These are phyloP conservation scores for Monascus purpureus DNA, from an alignment of 495 filamentous ascomycete species.

Conservation along the genomic window DNA sequence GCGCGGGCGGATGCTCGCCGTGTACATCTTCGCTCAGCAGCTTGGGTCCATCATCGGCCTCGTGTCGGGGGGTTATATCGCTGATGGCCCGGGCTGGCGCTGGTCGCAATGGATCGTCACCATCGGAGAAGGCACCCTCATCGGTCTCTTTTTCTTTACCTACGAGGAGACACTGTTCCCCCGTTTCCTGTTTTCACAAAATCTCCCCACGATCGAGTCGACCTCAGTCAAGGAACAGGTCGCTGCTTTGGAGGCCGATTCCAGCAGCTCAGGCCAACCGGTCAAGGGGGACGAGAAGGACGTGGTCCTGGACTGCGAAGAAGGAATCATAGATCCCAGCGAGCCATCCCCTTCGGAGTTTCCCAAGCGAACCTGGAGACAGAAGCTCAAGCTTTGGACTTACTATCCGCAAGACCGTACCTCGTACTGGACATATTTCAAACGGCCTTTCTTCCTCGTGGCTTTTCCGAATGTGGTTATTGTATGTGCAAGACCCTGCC, in stretches of 20 bases:
- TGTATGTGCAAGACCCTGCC: no score
- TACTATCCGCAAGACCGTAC: background rate
- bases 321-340: background rate
- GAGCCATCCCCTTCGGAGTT: background rate
- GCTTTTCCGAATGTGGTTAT: background rate
- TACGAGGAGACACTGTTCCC: slow-evolving; percentile 18
- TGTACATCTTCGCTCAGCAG: slow-evolving; percentile 14
- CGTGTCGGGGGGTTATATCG: slow-evolving; percentile 20
- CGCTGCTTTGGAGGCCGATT: background rate
- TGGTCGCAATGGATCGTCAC: slow-evolving; percentile 25
- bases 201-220: background rate
- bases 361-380: background rate
- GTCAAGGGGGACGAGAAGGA: background rate
- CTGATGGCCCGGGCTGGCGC: slow-evolving; percentile 18
- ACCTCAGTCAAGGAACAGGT: background rate
- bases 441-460: background rate
- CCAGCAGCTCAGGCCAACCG: no score
- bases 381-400: background rate
- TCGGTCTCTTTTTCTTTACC: slow-evolving; percentile 14
- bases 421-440: background rate
- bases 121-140: slow-evolving; percentile 17
- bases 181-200: background rate
- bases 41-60: slow-evolving; percentile 13
- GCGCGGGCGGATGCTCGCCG: slow-evolving; percentile 15
- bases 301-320: background rate